Evolutionary conservation across 2,329 filamentous ascomycete species (phyloP).

Genomic region (Chaetomium strumarium): DNA sequence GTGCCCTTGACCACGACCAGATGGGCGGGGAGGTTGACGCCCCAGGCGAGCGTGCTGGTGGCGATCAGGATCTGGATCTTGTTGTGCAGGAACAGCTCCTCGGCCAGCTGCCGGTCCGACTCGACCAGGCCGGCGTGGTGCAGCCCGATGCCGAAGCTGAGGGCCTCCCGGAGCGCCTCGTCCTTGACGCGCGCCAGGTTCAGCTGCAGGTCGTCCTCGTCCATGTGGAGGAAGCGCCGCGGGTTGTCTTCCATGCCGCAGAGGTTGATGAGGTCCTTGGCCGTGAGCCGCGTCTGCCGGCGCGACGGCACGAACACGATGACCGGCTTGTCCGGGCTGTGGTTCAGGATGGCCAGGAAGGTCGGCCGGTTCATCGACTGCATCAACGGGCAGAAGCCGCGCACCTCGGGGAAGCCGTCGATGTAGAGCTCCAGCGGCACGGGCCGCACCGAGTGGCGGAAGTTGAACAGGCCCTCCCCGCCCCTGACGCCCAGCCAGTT

Average conservation of each 20-base stretch:
- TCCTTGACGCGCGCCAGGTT: slow-evolving; percentile 91
- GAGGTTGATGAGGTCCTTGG: slow-evolving; percentile 92
- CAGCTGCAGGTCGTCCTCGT: slow-evolving; percentile 84
- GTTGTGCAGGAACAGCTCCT: slow-evolving; percentile 94
- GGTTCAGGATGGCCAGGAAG: slow-evolving; percentile 91
- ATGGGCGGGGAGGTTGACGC: slow-evolving; percentile 94
- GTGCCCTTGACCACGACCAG: slow-evolving; percentile 97
- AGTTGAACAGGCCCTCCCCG: slow-evolving; percentile 83
- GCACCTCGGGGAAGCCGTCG: slow-evolving; percentile 90
- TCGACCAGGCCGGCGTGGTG: slow-evolving; percentile 97
- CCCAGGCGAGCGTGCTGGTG: slow-evolving; percentile 95
- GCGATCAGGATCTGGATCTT: slow-evolving; percentile 97
- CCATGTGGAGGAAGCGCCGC: slow-evolving; percentile 85
- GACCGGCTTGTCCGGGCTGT: slow-evolving; percentile 93
- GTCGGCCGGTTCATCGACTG: slow-evolving; percentile 98
- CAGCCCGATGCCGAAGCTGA: slow-evolving; percentile 93
- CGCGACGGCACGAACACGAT: slow-evolving; percentile 98
- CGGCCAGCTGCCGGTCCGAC: slow-evolving; percentile 81
- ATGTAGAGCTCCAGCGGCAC: slow-evolving; percentile 96
- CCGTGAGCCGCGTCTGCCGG: slow-evolving; percentile 88
- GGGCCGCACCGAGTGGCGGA: slow-evolving; percentile 91
- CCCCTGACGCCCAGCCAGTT: slow-evolving; percentile 94
- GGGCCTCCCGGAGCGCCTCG: slow-evolving; percentile 83
- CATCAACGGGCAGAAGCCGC: slow-evolving; percentile 96
- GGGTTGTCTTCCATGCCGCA: slow-evolving; percentile 99